Conservation (phyloP, 2,329 filamentous ascomycete species). For the Fusarium poae region DNA sequence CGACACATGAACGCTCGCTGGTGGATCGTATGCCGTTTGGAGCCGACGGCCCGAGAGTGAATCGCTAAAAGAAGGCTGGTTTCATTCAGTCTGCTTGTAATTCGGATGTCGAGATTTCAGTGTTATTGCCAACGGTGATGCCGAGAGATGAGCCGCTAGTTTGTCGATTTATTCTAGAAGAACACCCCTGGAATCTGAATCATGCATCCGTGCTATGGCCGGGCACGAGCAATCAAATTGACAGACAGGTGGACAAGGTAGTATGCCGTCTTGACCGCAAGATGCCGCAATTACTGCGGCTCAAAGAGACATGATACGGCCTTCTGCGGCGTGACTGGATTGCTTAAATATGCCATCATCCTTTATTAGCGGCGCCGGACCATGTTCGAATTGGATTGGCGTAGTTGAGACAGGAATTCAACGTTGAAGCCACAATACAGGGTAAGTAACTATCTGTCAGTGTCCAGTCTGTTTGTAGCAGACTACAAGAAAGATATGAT, state of each 20-base stretch:
- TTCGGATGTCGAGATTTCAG: neutral
- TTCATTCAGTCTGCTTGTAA: neutral
- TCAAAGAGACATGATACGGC: slow-evolving; percentile 7
- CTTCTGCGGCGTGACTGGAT: slow-evolving; percentile 28
- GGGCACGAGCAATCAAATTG: neutral
- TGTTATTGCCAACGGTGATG: slow-evolving; percentile 7
- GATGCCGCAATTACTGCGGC: slow-evolving; percentile 31
- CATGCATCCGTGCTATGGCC: neutral
- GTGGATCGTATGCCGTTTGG: neutral
- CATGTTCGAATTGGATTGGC: slow-evolving; percentile 13
- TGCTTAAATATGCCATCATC: slow-evolving; percentile 15
- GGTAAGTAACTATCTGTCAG: neutral
- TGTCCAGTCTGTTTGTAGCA: neutral
- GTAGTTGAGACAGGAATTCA: neutral
- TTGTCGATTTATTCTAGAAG: slow-evolving; percentile 13
- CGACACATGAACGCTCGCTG: slow-evolving; percentile 5
- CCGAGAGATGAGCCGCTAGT: slow-evolving; percentile 20
- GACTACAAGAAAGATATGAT: neutral
- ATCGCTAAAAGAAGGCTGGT: neutral
- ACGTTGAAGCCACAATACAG: neutral
- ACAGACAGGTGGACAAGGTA: neutral
- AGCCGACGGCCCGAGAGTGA: slow-evolving; percentile 5
- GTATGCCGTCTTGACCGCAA: slow-evolving; percentile 25
- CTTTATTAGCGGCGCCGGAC: neutral
- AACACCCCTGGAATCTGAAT: slow-evolving; percentile 8